These are phyloP conservation scores for Gomphus sp. DNA, from an alignment of 1,284 basidiomycete species.

Conservation along the genomic window DNA sequence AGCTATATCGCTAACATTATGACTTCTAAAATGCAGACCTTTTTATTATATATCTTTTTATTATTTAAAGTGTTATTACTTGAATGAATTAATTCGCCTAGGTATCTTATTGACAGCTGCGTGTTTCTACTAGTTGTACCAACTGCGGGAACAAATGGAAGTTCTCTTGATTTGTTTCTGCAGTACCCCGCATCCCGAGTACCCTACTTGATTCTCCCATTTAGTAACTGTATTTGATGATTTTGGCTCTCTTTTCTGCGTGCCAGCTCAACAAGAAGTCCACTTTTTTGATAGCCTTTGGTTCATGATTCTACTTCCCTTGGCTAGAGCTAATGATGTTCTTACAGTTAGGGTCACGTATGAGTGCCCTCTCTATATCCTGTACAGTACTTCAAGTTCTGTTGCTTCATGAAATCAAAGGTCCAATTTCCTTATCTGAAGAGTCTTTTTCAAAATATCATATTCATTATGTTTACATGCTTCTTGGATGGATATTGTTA, in stretches of 20 bases:
- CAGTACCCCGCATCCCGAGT: not conserved
- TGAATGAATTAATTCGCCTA: no score
- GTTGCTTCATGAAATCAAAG: no score
- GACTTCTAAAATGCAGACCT: conserved; percentile 36
- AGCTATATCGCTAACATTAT: conserved; percentile 9
- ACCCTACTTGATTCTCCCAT: not conserved
- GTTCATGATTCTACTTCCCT: not conserved
- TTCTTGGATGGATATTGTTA: no score
- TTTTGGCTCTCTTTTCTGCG: not conserved
- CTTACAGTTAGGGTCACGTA: not conserved
- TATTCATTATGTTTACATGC: no score
- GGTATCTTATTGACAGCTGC: not conserved
- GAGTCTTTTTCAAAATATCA: no score
- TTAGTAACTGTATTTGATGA: no score
- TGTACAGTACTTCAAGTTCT: not conserved
- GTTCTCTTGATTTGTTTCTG: conserved; percentile 39
- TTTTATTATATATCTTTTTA: conserved; percentile 45
- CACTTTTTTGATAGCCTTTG: not conserved
- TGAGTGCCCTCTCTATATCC: not conserved
- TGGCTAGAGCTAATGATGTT: not conserved
- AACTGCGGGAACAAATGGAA: conserved; percentile 63
- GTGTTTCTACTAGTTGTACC: conserved; percentile 33
- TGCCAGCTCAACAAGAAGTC: not conserved
- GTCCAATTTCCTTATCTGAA: no score
- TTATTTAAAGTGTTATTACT: no score